Base-by-base conservation (phyloP, 2,329 filamentous ascomycete species). In the Penicillium sumatraense region DNA sequence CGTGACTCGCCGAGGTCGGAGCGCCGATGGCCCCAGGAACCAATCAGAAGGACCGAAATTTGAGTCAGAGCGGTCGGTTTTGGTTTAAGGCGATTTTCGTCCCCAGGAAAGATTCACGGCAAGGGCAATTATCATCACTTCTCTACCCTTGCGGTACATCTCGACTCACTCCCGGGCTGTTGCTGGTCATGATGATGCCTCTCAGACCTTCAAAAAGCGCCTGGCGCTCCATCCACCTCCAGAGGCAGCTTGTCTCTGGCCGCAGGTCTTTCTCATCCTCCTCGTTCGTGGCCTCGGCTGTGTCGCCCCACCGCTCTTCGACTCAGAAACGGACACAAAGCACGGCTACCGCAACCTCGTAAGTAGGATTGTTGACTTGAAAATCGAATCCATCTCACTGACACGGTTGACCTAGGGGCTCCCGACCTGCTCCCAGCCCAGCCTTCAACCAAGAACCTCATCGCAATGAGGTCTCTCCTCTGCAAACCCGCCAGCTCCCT, bases 381-480 rank as follows among this genome's bases (percentile, higher is more conserved):
- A 62, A 67, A 31, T 31, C 58, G 35, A 20, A 5, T 16, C 56
- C 46, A 49, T 33, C 56, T 23, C 40, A 49, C 46, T 38, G 26
- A 57, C 49, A n/a, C 16, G 8, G 4, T 4, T 33, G 35, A 27
- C 11, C 36, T 67, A 87, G 84, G 62, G 78, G 83, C 65, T 71
- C 78, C 36, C 82, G 88, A 73, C 80, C 84, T 57, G 77, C 78
- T 29, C 88, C 89, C 7, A 86, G 85, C 68, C 83, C 88, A 50
- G 81, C 84, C 13, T 82, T 83, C 70, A 81, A 82, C 65, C 78
- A 80, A 66, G 80, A 83, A 64, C 69, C 72, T 47, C 78, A 78
- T 53, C 81, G 80, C 69, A 85, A 90, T 84, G 85, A 81, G 62
- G 73, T 90, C 57, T 87, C 90, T 64, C 87, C 88, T 58, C 80